Evolutionary conservation across 2,329 filamentous ascomycete genomes (phyloP).

Genomic region (Dactylellina parvicollis): DNA sequence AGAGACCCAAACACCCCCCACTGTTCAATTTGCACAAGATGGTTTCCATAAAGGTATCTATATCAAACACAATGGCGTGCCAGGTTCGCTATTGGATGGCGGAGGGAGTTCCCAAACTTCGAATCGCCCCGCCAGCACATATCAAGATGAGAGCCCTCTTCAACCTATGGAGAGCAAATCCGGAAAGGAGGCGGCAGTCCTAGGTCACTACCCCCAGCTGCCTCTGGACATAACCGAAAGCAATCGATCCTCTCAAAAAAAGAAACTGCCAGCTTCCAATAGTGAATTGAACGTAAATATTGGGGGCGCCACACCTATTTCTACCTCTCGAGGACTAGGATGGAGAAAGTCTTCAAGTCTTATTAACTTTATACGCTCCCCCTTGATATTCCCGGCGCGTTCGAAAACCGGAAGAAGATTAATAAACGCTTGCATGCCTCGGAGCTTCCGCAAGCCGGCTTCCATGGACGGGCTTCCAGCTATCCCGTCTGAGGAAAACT

Average conservation of each 20-base stretch:
- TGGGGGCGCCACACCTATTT: not conserved
- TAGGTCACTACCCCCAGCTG: conserved; percentile 4
- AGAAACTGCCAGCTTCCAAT: not conserved
- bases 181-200: conserved; percentile 20
- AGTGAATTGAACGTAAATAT: not conserved
- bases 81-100: conserved; percentile 19
- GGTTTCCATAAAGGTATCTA: not conserved
- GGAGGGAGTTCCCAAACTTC: conserved; percentile 33
- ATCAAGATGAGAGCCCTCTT: conserved; percentile 2
- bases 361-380: conserved; percentile 27
- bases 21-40: not conserved
- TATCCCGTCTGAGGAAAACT: not conserved
- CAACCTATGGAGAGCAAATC: not conserved
- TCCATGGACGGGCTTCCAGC: not conserved
- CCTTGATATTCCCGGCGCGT: conserved; percentile 28
- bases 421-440: conserved; percentile 32
- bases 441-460: conserved; percentile 19
- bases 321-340: not conserved
- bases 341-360: conserved; percentile 23
- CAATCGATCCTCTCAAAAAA: not conserved
- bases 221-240: conserved; percentile 6
- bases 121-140: not conserved
- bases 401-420: conserved; percentile 13
- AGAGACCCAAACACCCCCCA: not conserved
- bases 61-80: not conserved